Evolutionary conservation across 257 asterid species (phyloP).

Genomic region (Nicotiana paniculata): DNA sequence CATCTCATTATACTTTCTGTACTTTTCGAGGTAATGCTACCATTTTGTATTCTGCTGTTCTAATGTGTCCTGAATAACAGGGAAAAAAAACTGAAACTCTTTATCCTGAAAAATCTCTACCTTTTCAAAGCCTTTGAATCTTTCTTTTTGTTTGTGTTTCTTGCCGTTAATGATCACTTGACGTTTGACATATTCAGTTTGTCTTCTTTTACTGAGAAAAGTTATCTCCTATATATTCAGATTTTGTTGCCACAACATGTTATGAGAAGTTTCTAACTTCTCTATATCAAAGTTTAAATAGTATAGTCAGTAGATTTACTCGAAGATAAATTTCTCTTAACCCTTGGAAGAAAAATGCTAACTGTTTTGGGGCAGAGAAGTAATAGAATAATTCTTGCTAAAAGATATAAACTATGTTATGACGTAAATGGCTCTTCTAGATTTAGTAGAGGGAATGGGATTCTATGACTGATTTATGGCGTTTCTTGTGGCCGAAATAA

Average conservation of each 20-base stretch:
- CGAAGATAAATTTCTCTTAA: not conserved
- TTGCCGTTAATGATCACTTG: not conserved
- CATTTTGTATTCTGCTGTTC: not conserved
- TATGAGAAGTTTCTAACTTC: not conserved
- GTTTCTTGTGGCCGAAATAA: not conserved
- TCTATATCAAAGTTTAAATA: not conserved
- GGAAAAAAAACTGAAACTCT: not conserved
- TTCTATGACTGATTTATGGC: not conserved
- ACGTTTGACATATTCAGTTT: not conserved
- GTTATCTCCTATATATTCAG: not conserved
- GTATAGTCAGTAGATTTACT: not conserved
- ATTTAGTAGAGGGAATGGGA: not conserved
- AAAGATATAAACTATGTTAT: not conserved
- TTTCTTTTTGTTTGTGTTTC: not conserved
- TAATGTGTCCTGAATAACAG: not conserved
- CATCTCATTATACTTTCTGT: constrained; percentile 53
- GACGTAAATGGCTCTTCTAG: not conserved
- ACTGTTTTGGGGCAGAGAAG: not conserved
- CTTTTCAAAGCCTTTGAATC: not conserved
- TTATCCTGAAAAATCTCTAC: not conserved
- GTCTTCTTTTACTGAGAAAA: not conserved
- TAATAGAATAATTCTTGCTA: not conserved
- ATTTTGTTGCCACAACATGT: constrained; percentile 2
- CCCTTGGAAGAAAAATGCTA: not conserved
- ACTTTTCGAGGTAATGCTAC: constrained; percentile 60